Percentiles rank a stretch among this genome's conserved stretches.
Conservation (phyloP, 2,329 filamentous ascomycete species). For the Beauveria sp. region DNA sequence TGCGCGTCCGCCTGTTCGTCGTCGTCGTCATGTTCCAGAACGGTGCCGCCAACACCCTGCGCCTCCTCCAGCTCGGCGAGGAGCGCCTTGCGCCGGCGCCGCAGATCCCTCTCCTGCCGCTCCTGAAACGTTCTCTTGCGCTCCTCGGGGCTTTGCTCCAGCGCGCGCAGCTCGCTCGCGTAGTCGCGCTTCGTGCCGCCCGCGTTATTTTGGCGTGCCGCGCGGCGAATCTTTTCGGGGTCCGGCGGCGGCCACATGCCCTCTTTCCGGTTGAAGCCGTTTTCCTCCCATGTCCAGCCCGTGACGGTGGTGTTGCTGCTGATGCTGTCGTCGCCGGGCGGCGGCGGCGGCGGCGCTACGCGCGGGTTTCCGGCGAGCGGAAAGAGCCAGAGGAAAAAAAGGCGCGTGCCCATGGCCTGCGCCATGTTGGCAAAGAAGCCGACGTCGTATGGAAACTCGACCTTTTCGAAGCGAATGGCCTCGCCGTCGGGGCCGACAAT, state of each 20-base stretch:
- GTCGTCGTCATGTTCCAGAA: constrained; percentile 34
- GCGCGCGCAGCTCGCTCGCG: constrained; percentile 25
- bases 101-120: constrained; percentile 41
- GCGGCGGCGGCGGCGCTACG: constrained; percentile 26
- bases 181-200: constrained; percentile 28
- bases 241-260: constrained; percentile 57
- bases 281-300: constrained; percentile 62
- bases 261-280: constrained; percentile 62
- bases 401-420: constrained; percentile 66
- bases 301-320: neutral
- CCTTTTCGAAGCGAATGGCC: constrained; percentile 45
- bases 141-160: constrained; percentile 33
- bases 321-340: constrained; percentile 24
- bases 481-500: constrained; percentile 27
- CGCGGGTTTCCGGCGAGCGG: constrained; percentile 51
- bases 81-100: constrained; percentile 29
- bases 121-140: constrained; percentile 40
- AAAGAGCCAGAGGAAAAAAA: constrained; percentile 60
- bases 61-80: constrained; percentile 44
- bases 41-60: constrained; percentile 52
- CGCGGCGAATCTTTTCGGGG: constrained; percentile 49
- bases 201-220: constrained; percentile 30
- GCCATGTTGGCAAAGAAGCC: constrained; percentile 66
- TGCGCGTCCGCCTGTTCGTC: constrained; percentile 45
- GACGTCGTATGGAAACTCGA: constrained; percentile 79